Evolutionary conservation across 73 alveolate species (phyloP).

Genomic region (Paramecium sexaurelia): DNA sequence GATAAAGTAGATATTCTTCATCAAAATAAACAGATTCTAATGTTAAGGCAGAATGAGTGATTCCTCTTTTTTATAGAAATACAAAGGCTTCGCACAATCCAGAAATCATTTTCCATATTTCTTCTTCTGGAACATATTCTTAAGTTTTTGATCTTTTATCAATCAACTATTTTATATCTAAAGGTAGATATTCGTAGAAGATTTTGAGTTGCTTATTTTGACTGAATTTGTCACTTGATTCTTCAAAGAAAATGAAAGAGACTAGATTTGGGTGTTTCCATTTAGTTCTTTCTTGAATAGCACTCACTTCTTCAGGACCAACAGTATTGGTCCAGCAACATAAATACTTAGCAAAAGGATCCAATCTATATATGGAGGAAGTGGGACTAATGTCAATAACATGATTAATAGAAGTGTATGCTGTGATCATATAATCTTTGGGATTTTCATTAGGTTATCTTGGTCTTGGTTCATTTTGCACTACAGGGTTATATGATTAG

Average conservation of each 20-base stretch:
- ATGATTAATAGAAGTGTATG: constrained; percentile 4
- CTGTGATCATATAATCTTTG: constrained; percentile 38
- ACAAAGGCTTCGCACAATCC: constrained; percentile 29
- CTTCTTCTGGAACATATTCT: constrained; percentile 48
- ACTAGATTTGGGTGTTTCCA: constrained; percentile 57
- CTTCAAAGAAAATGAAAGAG: constrained; percentile 44
- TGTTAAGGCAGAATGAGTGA: constrained; percentile 42
- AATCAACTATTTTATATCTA: neutral
- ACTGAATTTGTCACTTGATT: neutral
- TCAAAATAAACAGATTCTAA: constrained; percentile 31
- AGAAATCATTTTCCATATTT: constrained; percentile 48
- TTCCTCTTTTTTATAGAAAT: constrained; percentile 38
- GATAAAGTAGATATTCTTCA: constrained; percentile 17
- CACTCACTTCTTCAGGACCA: constrained; percentile 33
- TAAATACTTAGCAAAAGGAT: constrained; percentile 52
- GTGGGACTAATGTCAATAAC: constrained; percentile 31
- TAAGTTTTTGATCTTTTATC: neutral
- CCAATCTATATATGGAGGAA: constrained; percentile 33
- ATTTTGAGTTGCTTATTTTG: neutral
- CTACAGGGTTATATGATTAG: constrained; percentile 22
- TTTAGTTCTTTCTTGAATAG: constrained; percentile 45
- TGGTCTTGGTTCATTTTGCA: constrained; percentile 9
- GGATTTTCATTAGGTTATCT: constrained; percentile 58
- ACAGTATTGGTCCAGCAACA: constrained; percentile 53
- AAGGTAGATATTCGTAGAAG: constrained; percentile 32